Evolutionary conservation across 2,329 filamentous ascomycete species (phyloP).

Genomic region (Fusarium euwallaceae): DNA sequence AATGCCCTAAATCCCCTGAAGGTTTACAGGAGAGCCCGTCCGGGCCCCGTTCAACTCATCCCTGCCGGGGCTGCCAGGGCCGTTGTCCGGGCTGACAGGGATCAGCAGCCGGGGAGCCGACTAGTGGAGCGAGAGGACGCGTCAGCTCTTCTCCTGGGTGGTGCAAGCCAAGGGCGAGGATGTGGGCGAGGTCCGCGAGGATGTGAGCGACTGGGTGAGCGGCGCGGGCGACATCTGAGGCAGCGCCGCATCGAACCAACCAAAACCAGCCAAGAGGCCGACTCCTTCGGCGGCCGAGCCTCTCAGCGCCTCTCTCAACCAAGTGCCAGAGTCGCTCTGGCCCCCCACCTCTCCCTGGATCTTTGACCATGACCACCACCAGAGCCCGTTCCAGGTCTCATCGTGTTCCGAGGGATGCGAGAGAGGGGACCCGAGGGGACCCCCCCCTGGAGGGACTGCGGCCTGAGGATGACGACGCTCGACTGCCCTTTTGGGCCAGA

Average conservation of each 20-base stretch:
- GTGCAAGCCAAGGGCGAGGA: slow-evolving; percentile 43
- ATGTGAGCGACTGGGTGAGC: slow-evolving; percentile 25
- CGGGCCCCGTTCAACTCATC: background rate
- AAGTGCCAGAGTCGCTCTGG: slow-evolving; percentile 8
- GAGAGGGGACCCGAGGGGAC: background rate
- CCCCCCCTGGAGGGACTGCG: slow-evolving; percentile 33
- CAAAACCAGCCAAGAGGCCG: slow-evolving; percentile 11
- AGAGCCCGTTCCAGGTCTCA: slow-evolving; percentile 8
- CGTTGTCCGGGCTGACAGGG: slow-evolving; percentile 43
- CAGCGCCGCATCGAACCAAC: slow-evolving; percentile 33
- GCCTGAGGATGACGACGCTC: slow-evolving; percentile 51
- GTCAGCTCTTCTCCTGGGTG: slow-evolving; percentile 47
- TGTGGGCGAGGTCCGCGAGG: slow-evolving; percentile 22
- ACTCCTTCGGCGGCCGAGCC: slow-evolving; percentile 25
- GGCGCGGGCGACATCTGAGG: slow-evolving; percentile 38
- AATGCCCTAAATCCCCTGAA: slow-evolving; percentile 16
- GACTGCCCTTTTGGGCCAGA: slow-evolving; percentile 43
- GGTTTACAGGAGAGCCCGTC: slow-evolving; percentile 7
- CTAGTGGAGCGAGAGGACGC: slow-evolving; percentile 46
- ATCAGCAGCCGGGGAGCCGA: slow-evolving; percentile 42
- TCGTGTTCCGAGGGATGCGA: slow-evolving; percentile 22
- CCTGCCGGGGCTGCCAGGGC: slow-evolving; percentile 26
- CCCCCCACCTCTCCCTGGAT: slow-evolving; percentile 22
- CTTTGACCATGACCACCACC: background rate
- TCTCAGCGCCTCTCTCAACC: slow-evolving; percentile 12